phyloP scores from a whole-genome alignment of 2,329 filamentous ascomycete genomes.

The Nectriaceae sp. region DNA sequence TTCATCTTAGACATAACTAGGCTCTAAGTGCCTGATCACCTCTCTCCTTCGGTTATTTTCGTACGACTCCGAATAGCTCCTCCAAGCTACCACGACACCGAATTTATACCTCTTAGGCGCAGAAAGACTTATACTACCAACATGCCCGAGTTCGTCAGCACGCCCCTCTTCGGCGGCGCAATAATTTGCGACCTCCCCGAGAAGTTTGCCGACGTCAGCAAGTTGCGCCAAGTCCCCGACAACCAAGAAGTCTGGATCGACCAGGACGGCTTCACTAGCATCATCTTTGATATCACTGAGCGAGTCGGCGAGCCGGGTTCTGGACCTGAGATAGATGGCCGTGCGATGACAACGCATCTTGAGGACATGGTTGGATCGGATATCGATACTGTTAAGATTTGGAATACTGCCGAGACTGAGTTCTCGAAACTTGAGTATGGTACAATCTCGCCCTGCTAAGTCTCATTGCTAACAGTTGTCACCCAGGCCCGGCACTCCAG shows the following conservation, averaged over 20 bases:
- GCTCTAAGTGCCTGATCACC: no score
- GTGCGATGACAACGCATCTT: slow-evolving; percentile 68
- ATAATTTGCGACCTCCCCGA: slow-evolving; percentile 68
- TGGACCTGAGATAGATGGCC: slow-evolving; percentile 64
- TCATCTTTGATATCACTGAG: slow-evolving; percentile 90
- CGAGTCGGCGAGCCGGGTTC: slow-evolving; percentile 62
- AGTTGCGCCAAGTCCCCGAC: slow-evolving; percentile 75
- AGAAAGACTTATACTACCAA: no score
- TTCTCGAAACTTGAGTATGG: slow-evolving; percentile 56
- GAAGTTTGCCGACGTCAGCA: slow-evolving; percentile 72
- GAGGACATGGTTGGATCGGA: slow-evolving; percentile 69
- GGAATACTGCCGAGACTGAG: slow-evolving; percentile 63
- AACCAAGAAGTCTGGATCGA: slow-evolving; percentile 95
- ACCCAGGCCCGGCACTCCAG: slow-evolving; percentile 49
- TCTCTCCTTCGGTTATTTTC: no score
- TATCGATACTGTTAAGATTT: slow-evolving; percentile 64
- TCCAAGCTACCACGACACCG: no score
- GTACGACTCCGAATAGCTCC: no score
- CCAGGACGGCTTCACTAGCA: slow-evolving; percentile 76
- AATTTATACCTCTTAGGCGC: no score
- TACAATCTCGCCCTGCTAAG: neutral
- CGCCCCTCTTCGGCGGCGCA: slow-evolving; percentile 71
- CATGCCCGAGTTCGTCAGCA: slow-evolving; percentile 58
- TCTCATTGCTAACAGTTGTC: slow-evolving; percentile 9
- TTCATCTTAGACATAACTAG: no score